Conservation (phyloP, 2,329 filamentous ascomycete genomes). For the Lizonia empirigonia region DNA sequence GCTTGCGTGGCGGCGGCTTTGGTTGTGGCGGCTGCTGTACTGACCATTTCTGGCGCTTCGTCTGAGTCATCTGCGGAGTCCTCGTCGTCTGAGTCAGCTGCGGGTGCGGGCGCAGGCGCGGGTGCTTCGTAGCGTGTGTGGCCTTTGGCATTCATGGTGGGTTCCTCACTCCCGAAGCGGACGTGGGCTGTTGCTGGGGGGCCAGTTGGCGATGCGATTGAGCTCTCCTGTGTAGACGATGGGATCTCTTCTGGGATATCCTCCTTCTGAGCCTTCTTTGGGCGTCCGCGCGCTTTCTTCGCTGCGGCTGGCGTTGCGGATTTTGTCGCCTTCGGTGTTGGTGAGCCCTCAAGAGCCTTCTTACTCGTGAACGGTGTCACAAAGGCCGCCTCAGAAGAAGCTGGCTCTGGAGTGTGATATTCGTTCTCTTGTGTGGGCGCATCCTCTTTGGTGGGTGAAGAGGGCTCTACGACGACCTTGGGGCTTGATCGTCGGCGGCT, state of each 20-base stretch:
- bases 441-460: slow-evolving; percentile 17
- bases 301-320: slow-evolving; percentile 23
- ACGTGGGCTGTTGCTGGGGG: slow-evolving; percentile 31
- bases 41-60: slow-evolving; percentile 48
- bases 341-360: slow-evolving; percentile 28
- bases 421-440: slow-evolving; percentile 24
- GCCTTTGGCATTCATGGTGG: slow-evolving; percentile 22
- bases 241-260: slow-evolving; percentile 31
- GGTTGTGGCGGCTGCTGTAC: slow-evolving; percentile 37
- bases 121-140: slow-evolving; percentile 20
- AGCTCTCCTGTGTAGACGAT: slow-evolving; percentile 37
- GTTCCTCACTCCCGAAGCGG: slow-evolving; percentile 47
- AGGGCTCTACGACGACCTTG: slow-evolving; percentile 29
- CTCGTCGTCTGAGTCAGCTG: slow-evolving; percentile 20
- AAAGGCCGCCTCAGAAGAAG: slow-evolving; percentile 25
- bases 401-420: slow-evolving; percentile 33
- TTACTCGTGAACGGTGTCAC: slow-evolving; percentile 33
- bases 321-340: slow-evolving; percentile 28
- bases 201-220: slow-evolving; percentile 19
- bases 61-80: slow-evolving; percentile 43
- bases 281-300: slow-evolving; percentile 25
- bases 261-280: slow-evolving; percentile 19
- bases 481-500: slow-evolving; percentile 33
- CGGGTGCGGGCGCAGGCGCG: slow-evolving; percentile 1
- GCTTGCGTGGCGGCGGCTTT: slow-evolving; percentile 36